Evolutionary conservation across 306 rosid genomes (phyloP).

Genomic region (Quercus aquifolioides): DNA sequence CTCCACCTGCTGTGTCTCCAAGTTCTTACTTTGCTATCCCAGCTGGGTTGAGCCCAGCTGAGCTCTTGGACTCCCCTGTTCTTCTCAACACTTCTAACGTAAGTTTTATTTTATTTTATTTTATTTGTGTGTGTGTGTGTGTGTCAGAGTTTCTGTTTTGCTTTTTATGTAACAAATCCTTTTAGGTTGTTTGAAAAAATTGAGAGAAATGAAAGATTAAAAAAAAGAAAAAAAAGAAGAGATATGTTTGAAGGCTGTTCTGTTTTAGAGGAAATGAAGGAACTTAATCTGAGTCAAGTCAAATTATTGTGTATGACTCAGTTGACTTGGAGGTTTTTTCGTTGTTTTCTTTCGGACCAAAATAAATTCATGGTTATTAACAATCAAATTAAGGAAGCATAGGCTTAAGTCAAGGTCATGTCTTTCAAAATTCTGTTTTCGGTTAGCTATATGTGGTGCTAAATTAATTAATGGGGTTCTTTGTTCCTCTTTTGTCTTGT

Average conservation of each 20-base stretch:
- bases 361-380: background rate
- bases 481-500: background rate
- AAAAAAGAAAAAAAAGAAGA: background rate
- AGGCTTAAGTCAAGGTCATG: background rate
- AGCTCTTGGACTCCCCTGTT: constrained; percentile 90
- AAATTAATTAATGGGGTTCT: background rate
- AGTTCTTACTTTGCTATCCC: constrained; percentile 76
- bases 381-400: background rate
- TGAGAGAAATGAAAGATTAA: background rate
- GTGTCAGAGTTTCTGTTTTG: background rate
- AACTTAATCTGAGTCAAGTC: background rate
- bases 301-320: background rate
- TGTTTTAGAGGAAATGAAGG: background rate
- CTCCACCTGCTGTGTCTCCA: constrained; percentile 69
- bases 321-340: background rate
- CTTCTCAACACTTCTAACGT: constrained; percentile 69
- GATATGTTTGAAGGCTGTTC: background rate
- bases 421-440: background rate
- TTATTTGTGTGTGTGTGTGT: no score
- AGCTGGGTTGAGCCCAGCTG: constrained; percentile 72
- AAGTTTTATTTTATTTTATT: constrained; percentile 1
- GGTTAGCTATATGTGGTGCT: background rate
- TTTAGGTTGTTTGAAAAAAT: background rate
- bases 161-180: background rate
- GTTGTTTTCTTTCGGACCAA: background rate